Evolutionary conservation across 1,284 basidiomycete genomes (phyloP), one percentile per base, ranked within the genome.

Genomic region (Porphyrellus sp.): DNA sequence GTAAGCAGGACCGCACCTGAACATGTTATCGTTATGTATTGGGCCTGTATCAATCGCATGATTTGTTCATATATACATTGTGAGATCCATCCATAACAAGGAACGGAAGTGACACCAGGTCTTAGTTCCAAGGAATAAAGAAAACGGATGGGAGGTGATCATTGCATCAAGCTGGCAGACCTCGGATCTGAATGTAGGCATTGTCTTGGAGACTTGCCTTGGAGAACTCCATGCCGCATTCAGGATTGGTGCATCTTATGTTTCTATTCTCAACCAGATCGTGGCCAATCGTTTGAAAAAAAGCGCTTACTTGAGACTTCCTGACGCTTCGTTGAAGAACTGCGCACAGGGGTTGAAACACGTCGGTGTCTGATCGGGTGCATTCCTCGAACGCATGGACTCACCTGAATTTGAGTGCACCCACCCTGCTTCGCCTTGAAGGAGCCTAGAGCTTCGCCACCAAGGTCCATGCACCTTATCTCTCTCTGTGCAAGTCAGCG

Each of bases 381-480:
- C 42, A 23, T 24, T 15, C 4, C 31, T 23, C 23, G 8, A 38
- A 9, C 35, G 16, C 31, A 30, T 2, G 18, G 51, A 53, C 72
- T 56, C 56, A 74, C 72, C 60, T 73, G 72, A 59, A 75, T 73
- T 46, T 76, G 73, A 2, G 73, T 73, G 52, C 72, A 73, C 5
- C 74, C 74, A 2, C 63, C 73, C 49, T 73, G 73, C 41, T 61
- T 70, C 47, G 72, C 72, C 48, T 74, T 74, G 66, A 74, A 74
- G 44, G 71, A 63, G 45, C 73, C 72, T 1, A 73, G 59, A 16
- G 73, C 74, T 46, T 74, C 74, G 20, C 54, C 64, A 7, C 72
- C 74, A 27, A 74, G 56, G 56, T 74, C 72, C 74, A 75, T 75
- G 49, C 72, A 74, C 48, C 74, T 67, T 44, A 74, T 76, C 59